Evolutionary conservation across 2,329 filamentous ascomycete species (phyloP).

Genomic region (Xylariaceae sp.): DNA sequence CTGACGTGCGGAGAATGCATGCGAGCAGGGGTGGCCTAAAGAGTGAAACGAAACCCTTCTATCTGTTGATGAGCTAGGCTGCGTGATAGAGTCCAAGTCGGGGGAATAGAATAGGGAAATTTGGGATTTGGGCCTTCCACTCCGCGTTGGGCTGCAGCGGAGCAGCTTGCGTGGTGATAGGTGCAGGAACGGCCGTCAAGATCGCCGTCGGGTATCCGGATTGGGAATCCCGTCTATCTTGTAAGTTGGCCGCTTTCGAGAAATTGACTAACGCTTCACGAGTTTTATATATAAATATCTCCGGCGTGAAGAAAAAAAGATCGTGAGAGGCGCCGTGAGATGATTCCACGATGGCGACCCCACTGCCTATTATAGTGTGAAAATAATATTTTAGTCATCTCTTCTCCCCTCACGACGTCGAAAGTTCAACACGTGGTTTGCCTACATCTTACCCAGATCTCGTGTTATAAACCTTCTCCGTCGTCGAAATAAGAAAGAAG

Average conservation of each 20-base stretch:
- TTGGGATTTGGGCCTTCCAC: conserved; percentile 13
- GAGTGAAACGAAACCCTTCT: conserved; percentile 12
- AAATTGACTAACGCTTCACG: conserved; percentile 10
- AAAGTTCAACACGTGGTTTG: no score
- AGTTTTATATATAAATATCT: not conserved
- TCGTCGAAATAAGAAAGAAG: conserved; percentile 1
- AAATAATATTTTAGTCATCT: no score
- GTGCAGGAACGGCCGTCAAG: conserved; percentile 8
- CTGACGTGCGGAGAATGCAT: conserved; percentile 17
- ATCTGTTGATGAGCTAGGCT: conserved; percentile 18
- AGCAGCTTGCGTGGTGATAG: conserved; percentile 12
- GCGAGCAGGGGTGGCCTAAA: conserved; percentile 8
- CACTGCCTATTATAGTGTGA: no score
- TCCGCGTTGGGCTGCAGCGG: conserved; percentile 20
- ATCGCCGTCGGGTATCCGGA: conserved; percentile 23
- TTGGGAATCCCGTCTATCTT: conserved; percentile 13
- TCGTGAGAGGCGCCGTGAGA: no score
- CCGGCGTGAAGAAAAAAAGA: no score
- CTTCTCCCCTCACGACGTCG: no score
- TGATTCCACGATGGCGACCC: no score
- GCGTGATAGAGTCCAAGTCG: conserved; percentile 16
- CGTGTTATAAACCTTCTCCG: not conserved
- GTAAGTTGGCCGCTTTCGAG: not conserved
- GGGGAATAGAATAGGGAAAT: conserved; percentile 9
- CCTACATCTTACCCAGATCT: no score